phyloP scores from a whole-genome alignment of 2,329 filamentous ascomycete species.

The Diaporthe nobilis region DNA sequence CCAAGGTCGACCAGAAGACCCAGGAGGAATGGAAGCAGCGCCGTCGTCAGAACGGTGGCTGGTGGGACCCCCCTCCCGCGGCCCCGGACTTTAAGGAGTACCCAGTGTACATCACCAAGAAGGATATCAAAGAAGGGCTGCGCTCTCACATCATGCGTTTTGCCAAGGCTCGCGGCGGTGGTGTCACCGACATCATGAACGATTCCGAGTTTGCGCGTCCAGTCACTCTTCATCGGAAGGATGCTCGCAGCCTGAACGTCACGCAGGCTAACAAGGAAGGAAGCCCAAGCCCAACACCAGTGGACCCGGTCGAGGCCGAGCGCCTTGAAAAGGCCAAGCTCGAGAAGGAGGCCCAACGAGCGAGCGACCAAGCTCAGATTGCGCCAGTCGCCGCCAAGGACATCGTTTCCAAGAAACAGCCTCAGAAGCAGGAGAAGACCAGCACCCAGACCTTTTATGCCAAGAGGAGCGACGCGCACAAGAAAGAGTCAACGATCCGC shows the following conservation, averaged over 20 bases:
- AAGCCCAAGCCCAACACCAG: constrained; percentile 55
- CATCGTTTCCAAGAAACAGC: constrained; percentile 59
- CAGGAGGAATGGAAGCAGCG: constrained; percentile 56
- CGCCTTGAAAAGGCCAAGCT: constrained; percentile 78
- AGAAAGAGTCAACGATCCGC: constrained; percentile 78
- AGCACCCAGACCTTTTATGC: constrained; percentile 84
- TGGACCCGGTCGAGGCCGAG: constrained; percentile 73
- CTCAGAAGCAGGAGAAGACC: constrained; percentile 81
- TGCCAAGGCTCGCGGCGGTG: constrained; percentile 69
- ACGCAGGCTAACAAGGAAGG: constrained; percentile 74
- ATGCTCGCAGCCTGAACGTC: constrained; percentile 79
- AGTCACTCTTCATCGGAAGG: constrained; percentile 89
- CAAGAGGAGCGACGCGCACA: constrained; percentile 85
- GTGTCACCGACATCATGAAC: constrained; percentile 73
- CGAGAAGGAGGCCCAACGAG: constrained; percentile 87
- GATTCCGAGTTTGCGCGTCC: constrained; percentile 89
- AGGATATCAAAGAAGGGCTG: constrained; percentile 81
- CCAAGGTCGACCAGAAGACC: constrained; percentile 45
- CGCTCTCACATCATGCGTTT: constrained; percentile 92
- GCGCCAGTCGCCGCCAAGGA: constrained; percentile 80
- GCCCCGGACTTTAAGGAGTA: constrained; percentile 65
- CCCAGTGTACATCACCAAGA: constrained; percentile 87
- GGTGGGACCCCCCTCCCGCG: constrained; percentile 66
- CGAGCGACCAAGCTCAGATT: constrained; percentile 91
- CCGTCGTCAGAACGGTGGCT: constrained; percentile 67